Base-by-base conservation (phyloP, 805 yeast genomes). In the Cyberlindnera mycetangii region DNA sequence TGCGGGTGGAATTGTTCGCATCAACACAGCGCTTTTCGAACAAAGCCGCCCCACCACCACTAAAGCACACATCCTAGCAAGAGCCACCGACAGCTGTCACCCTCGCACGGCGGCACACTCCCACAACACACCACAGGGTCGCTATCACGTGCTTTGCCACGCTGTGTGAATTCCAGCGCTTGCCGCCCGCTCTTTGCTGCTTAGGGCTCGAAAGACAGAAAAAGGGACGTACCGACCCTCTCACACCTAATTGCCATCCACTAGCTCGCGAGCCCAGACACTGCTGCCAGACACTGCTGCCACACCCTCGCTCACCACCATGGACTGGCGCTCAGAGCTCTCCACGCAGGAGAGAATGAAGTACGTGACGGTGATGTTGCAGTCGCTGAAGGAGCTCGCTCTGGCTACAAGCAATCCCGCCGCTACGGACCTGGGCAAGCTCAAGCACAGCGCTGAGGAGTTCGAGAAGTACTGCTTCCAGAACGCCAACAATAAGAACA, bases 401-500 rank as follows among this genome's bases (percentile, higher is more conserved):
- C 15, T 42, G 7, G 37, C 50, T 5, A 47, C 60, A 3, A 50
- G 44, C 32, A 42, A 50, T 32, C 48, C 42, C 1, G 42, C 53
- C 3, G 35, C 54, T 10, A 42, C 56, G 9, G 72, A 70, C 31
- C 55, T 66, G 19, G 69, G 66, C 40, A 75, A 71, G 52, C 66
- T 76, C 53, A 75, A 72, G 54, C 64, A 71, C 4, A 69, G 80
- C 53, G 89, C 89, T 4, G 83, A 79, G 54, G 87, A 83, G 56
- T 83, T 81, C 53, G 93, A 85, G 59, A 76, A 79, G 47, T 78
- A 72, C 53, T 76, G 88, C 19, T 84, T 73, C 59, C 71, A 73
- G 44, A 79, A 79, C 45, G 71, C 87, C 11, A 70, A 72, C 9
- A 68, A 77, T 17, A 78, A 79, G 52, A 77, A 75, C 42, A 81